phyloP scores from a whole-genome alignment of 176 grass and related monocot species.

The Luzula sylvatica region DNA sequence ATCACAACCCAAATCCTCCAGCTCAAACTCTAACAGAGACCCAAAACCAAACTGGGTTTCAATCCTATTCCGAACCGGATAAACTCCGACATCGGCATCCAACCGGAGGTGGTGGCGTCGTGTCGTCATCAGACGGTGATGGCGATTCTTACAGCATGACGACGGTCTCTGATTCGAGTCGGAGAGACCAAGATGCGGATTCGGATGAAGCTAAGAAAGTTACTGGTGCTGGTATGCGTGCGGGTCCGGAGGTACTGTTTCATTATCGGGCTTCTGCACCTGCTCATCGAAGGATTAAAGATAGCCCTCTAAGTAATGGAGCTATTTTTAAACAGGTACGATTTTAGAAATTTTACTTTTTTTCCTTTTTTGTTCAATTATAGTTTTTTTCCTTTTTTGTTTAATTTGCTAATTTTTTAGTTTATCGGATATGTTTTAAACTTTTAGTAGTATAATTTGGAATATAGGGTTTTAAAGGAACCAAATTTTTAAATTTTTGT shows the following conservation, averaged over 20 bases:
- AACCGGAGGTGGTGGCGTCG: background rate
- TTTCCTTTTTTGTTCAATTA: background rate
- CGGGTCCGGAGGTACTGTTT: slow-evolving; percentile 18
- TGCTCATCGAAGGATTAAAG: slow-evolving; percentile 61
- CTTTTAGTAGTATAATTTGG: too few species aligned
- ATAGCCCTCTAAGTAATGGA: slow-evolving; percentile 90
- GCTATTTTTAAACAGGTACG: slow-evolving; percentile 85
- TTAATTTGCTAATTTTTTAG: background rate
- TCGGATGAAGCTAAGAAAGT: slow-evolving; percentile 4
- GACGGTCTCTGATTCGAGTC: slow-evolving; percentile 8
- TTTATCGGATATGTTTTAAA: too few species aligned
- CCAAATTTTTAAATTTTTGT: slow-evolving; percentile 1
- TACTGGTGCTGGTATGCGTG: background rate
- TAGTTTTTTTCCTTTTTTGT: background rate
- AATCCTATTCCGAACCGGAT: background rate
- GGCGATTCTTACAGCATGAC: slow-evolving; percentile 5
- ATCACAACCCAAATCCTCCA: background rate
- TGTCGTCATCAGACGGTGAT: background rate
- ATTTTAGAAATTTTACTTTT: background rate
- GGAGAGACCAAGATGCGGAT: slow-evolving; percentile 4
- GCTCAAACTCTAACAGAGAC: background rate
- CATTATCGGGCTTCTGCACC: slow-evolving; percentile 58
- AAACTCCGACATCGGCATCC: background rate
- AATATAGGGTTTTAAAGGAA: background rate
- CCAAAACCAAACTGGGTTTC: background rate